Evolutionary conservation across 257 asterid species (phyloP).

Genomic region (Craterostigma plantagineum): DNA sequence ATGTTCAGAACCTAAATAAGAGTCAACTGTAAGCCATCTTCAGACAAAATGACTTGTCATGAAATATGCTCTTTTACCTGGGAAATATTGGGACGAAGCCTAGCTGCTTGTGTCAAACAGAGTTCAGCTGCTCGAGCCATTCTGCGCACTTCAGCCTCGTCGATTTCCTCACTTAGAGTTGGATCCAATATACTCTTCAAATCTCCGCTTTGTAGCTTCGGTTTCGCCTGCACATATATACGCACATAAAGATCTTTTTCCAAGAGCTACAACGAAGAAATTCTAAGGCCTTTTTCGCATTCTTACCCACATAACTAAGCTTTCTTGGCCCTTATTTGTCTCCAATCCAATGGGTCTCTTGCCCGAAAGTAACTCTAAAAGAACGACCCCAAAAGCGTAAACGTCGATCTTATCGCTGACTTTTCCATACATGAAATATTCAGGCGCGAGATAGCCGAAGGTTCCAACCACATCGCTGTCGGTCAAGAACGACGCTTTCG

Average conservation of each 20-base stretch:
- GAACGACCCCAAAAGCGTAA: constrained; percentile 88
- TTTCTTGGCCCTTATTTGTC: constrained; percentile 48
- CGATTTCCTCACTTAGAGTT: constrained; percentile 14
- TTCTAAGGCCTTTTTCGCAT: too few species aligned
- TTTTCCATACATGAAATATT: constrained; percentile 92
- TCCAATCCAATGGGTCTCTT: constrained; percentile 64
- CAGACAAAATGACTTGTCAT: background rate
- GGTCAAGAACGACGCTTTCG: constrained; percentile 36
- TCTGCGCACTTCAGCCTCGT: constrained; percentile 26
- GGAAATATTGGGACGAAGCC: constrained; percentile 41
- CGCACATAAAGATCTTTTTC: background rate
- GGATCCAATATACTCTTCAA: constrained; percentile 31
- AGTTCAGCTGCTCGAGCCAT: constrained; percentile 34
- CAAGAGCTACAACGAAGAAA: background rate
- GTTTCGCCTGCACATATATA: constrained; percentile 26
- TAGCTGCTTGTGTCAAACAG: constrained; percentile 45
- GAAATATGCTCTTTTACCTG: too few species aligned
- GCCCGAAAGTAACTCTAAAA: constrained; percentile 77
- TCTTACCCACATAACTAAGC: constrained; percentile 93
- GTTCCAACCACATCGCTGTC: constrained; percentile 86
- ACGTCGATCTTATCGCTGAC: constrained; percentile 89
- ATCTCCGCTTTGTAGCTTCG: constrained; percentile 32
- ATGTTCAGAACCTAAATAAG: constrained; percentile 25
- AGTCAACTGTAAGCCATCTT: background rate
- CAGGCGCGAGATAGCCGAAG: constrained; percentile 96